Conservation (phyloP, 2,329 filamentous ascomycete genomes). For the Aureobasidium sp. region DNA sequence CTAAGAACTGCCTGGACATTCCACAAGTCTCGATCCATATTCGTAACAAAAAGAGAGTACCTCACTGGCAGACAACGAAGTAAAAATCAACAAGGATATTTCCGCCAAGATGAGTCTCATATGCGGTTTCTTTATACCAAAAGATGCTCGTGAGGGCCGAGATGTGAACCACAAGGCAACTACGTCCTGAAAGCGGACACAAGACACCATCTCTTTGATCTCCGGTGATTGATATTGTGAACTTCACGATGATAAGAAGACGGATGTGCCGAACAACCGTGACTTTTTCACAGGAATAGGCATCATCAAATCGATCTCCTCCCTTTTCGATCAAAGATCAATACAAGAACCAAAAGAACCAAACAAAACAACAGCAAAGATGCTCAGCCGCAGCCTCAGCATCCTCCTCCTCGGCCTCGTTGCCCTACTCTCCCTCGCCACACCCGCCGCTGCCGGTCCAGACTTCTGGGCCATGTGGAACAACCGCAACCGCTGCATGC, state of each 20-base stretch:
- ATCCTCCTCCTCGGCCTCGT: background rate
- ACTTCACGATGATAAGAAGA: background rate
- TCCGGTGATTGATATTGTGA: constrained; percentile 3
- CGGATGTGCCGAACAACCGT: background rate
- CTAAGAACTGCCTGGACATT: background rate
- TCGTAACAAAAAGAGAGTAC: background rate
- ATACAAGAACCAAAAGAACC: background rate
- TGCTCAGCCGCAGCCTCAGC: background rate
- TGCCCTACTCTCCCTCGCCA: constrained; percentile 1
- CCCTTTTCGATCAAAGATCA: background rate
- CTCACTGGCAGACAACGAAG: background rate
- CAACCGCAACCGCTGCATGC: background rate
- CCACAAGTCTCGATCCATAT: background rate
- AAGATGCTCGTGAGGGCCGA: background rate
- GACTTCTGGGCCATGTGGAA: background rate
- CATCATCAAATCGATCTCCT: background rate
- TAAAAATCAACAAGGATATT: background rate
- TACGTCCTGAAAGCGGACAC: constrained; percentile 1
- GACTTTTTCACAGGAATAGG: background rate
- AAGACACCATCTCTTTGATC: background rate
- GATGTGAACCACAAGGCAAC: background rate
- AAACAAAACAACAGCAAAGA: background rate
- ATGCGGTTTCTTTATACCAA: background rate
- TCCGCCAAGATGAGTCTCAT: background rate
- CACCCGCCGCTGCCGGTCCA: background rate